These are phyloP conservation scores for Auricularia sp. DNA, from an alignment of 768 basidiomycete genomes.

Conservation along the genomic window DNA sequence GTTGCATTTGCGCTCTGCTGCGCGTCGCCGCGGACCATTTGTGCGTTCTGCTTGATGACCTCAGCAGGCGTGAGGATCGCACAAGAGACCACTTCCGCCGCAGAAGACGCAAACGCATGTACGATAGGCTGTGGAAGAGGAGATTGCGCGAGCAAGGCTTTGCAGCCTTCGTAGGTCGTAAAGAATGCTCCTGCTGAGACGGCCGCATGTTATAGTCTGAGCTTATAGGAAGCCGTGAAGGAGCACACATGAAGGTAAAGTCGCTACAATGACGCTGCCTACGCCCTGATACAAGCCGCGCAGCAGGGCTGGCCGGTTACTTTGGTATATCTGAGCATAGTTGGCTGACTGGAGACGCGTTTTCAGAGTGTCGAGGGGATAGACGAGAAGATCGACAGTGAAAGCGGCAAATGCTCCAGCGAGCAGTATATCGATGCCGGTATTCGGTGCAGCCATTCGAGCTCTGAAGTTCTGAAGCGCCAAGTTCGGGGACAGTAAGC, in stretches of 20 bases:
- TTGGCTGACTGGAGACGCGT: constrained; percentile 73
- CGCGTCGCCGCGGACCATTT: not conserved
- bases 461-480: no score
- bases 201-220: not conserved
- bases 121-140: not conserved
- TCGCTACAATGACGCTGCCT: constrained; percentile 82
- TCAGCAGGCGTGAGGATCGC: not conserved
- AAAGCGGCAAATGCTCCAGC: not conserved
- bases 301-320: constrained; percentile 65
- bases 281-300: constrained; percentile 86
- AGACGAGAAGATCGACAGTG: constrained; percentile 84
- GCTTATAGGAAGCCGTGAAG: not conserved
- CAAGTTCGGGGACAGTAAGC: no score
- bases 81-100: not conserved
- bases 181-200: not conserved
- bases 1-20: not conserved
- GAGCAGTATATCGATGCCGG: no score
- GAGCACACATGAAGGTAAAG: not conserved
- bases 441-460: no score
- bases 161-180: not conserved
- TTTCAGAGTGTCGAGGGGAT: constrained; percentile 94
- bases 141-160: not conserved
- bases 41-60: not conserved
- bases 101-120: not conserved
- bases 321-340: constrained; percentile 56